Percentiles rank a stretch among this genome's conserved stretches.
Conservation (phyloP, 768 basidiomycete genomes). For the Dendrothele bispora region DNA sequence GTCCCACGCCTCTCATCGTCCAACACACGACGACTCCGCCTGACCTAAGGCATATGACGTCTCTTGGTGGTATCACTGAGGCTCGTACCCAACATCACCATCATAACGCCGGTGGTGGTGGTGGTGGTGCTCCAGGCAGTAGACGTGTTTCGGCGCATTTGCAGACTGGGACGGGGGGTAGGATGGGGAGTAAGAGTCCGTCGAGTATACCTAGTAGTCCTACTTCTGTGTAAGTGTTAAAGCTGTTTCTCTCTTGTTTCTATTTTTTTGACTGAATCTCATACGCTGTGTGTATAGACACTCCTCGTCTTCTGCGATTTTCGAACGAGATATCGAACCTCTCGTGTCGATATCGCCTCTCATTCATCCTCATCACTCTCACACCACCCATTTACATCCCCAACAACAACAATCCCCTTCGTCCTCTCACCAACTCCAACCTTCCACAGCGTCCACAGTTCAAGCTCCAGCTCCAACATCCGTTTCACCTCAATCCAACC, state of each 20-base stretch:
- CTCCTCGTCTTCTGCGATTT: slow-evolving; percentile 87
- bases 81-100: too few species aligned
- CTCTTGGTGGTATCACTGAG: too few species aligned
- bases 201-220: background rate
- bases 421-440: background rate
- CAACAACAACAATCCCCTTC: background rate
- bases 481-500: too few species aligned
- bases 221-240: background rate
- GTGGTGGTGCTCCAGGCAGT: background rate
- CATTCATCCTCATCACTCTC: slow-evolving; percentile 27
- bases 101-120: background rate
- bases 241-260: background rate
- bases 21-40: background rate
- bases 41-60: background rate
- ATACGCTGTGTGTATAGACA: slow-evolving; percentile 32
- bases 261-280: background rate
- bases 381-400: slow-evolving; percentile 33
- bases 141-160: too few species aligned
- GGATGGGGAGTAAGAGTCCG: background rate
- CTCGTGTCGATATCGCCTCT: slow-evolving; percentile 33
- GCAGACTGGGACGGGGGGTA: background rate
- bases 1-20: background rate
- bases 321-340: slow-evolving; percentile 89
- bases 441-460: slow-evolving; percentile 14
- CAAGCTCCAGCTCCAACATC: too few species aligned